Percentiles rank a stretch among this genome's conserved stretches.
Evolutionary conservation across 345 rosid species (phyloP).

Genomic region (Zanthoxylum bungeanum): DNA sequence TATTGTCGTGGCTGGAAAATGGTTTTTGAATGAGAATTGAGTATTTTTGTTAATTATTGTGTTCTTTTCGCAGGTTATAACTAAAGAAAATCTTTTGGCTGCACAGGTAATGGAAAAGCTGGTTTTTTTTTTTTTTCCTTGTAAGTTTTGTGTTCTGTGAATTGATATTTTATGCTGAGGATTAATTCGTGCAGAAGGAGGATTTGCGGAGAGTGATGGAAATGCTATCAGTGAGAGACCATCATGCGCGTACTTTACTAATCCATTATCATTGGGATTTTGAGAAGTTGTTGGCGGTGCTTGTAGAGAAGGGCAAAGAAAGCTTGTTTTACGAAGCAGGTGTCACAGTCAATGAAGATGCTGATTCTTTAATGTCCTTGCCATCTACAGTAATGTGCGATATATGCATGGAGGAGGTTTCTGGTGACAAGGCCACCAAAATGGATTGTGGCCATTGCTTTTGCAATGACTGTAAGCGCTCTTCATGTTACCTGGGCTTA

Average conservation of each 20-base stretch:
- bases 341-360: conserved; percentile 48
- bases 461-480: conserved; percentile 73
- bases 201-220: conserved; percentile 77
- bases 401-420: conserved; percentile 74
- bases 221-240: conserved; percentile 67
- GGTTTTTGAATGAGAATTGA: background rate
- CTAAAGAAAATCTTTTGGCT: conserved; percentile 63
- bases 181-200: conserved; percentile 40
- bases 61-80: conserved; percentile 74
- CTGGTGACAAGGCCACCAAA: conserved; percentile 48
- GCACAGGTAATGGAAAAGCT: conserved; percentile 58
- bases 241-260: conserved; percentile 78
- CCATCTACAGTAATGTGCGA: conserved; percentile 51
- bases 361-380: conserved; percentile 11
- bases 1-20: too few species aligned
- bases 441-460: conserved; percentile 87
- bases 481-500: background rate
- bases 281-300: conserved; percentile 58
- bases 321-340: conserved; percentile 69
- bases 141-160: background rate
- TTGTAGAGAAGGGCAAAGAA: conserved; percentile 64
- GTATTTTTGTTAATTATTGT: background rate
- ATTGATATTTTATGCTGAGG: conserved; percentile 10
- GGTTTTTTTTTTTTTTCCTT: background rate
- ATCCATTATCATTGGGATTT: conserved; percentile 85